phyloP scores from a whole-genome alignment of 2,329 filamentous ascomycete genomes.

The Pezicula neosporulosa region DNA sequence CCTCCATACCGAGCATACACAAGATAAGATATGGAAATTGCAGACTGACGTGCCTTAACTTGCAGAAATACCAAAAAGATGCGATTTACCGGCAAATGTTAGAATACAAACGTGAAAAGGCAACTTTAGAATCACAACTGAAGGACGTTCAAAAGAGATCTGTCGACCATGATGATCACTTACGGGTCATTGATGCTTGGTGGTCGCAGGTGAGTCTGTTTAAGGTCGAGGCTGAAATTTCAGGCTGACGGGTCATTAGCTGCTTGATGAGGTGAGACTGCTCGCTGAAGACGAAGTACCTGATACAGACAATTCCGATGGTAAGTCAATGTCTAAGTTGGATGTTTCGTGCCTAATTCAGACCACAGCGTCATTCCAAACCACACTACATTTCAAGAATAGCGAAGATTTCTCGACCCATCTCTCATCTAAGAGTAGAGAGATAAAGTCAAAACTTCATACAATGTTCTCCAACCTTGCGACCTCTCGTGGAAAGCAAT shows the following conservation, averaged over 20 bases:
- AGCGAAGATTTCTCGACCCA: constrained; percentile 76
- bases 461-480: constrained; percentile 60
- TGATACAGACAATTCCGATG: constrained; percentile 37
- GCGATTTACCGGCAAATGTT: constrained; percentile 97
- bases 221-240: background rate
- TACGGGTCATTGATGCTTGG: constrained; percentile 89
- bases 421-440: constrained; percentile 69
- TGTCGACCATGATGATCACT: constrained; percentile 85
- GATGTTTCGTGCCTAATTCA: constrained; percentile 19
- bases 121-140: constrained; percentile 74
- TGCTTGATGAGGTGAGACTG: constrained; percentile 62
- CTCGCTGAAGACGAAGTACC: constrained; percentile 49
- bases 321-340: constrained; percentile 19
- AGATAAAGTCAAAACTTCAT: constrained; percentile 72
- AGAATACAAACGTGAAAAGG: constrained; percentile 91
- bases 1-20: constrained; percentile 20
- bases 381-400: constrained; percentile 59
- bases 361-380: constrained; percentile 50
- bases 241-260: constrained; percentile 33
- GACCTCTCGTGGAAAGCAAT: constrained; percentile 47
- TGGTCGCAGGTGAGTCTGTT: constrained; percentile 73
- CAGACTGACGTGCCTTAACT: constrained; percentile 24
- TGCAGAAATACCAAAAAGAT: constrained; percentile 87
- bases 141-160: constrained; percentile 76
- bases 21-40: constrained; percentile 34